phyloP scores from a whole-genome alignment of 176 grass and related monocot species.

The Stipa capillata region DNA sequence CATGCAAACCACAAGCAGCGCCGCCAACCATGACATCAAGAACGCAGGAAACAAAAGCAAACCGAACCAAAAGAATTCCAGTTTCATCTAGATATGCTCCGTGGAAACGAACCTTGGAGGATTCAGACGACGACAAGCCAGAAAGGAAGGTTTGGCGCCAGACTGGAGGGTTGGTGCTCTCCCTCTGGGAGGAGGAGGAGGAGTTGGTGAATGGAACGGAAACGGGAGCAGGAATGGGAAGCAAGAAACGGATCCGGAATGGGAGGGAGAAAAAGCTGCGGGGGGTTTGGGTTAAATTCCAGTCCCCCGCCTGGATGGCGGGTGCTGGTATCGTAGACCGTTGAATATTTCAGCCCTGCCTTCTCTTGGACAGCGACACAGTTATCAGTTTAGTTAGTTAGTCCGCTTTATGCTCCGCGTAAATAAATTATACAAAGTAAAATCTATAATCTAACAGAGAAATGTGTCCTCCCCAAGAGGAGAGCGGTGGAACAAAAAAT shows the following conservation, averaged over 20 bases:
- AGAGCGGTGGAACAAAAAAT: no score
- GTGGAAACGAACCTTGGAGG: slow-evolving; percentile 22
- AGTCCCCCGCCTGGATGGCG: slow-evolving; percentile 17
- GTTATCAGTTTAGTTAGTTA: neutral
- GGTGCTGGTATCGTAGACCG: neutral
- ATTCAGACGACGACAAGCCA: neutral
- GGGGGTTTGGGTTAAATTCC: slow-evolving; percentile 19
- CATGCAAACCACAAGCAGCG: neutral
- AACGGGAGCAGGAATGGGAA: neutral
- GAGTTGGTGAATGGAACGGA: slow-evolving; percentile 27
- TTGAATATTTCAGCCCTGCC: slow-evolving; percentile 24
- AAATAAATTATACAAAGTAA: no score
- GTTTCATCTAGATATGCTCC: neutral
- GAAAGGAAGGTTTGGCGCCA: neutral
- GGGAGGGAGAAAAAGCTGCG: neutral
- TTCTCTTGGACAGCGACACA: neutral
- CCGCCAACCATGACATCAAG: slow-evolving; percentile 5
- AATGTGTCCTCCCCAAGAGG: no score
- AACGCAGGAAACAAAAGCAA: neutral
- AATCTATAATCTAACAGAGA: no score
- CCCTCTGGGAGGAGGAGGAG: slow-evolving; percentile 18
- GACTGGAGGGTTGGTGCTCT: slow-evolving; percentile 3
- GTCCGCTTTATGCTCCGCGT: no score
- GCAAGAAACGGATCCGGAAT: slow-evolving; percentile 13
- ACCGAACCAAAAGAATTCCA: neutral